Base-by-base conservation (phyloP, 805 yeast genomes). In the Wilhelminamyces savonicus region DNA sequence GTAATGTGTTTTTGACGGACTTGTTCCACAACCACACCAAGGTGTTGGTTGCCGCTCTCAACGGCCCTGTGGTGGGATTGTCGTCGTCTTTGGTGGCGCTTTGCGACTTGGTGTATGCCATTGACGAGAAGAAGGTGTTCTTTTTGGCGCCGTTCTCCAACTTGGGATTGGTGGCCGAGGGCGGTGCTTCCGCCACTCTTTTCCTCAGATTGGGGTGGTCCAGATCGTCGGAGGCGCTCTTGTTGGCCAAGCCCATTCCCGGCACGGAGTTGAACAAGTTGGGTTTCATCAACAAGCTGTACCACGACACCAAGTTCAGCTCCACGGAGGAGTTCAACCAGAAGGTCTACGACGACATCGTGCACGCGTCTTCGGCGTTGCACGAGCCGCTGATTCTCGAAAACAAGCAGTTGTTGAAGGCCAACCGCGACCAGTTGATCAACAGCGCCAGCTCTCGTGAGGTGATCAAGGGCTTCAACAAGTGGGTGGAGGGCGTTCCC, bases 31-130 rank as follows among this genome's bases (percentile, higher is more conserved):
- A 76, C 44, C 95, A 86, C 55, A 56, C 68, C 7, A 86, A 86
- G 50, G 64, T 84, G 7, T 58, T 86, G 21, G 77, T 77, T 16
- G 74, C 75, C 25, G 88, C 86, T 3, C 63, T 86, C 34, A 86
- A 86, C 50, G 96, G 96, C 0, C 95, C 96, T 0, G 94, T 76
- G 4, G 71, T 86, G 35, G 96, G 96, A 0, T 66, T 86, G 35
- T 63, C 78, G 19, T 76, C 88, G 2, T 86, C 87, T 0, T 53
- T 86, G 30, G 78, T 84, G 9, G 72, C 80, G n/a, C 58, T 82
- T 31, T 76, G 82, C 54, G 96, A 86, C 55, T 65, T 86, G 35
- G 66, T 86, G 7, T 85, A 83, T 48, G 78, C 80, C 10, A 71
- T 68, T 41, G 74, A 78, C 44, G 71, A 67, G 26, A 61, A 68